Percentiles rank a stretch among this genome's conserved stretches.
phyloP scores from a whole-genome alignment of 2,329 filamentous ascomycete genomes.

The Ceratocystiopsis minuta region DNA sequence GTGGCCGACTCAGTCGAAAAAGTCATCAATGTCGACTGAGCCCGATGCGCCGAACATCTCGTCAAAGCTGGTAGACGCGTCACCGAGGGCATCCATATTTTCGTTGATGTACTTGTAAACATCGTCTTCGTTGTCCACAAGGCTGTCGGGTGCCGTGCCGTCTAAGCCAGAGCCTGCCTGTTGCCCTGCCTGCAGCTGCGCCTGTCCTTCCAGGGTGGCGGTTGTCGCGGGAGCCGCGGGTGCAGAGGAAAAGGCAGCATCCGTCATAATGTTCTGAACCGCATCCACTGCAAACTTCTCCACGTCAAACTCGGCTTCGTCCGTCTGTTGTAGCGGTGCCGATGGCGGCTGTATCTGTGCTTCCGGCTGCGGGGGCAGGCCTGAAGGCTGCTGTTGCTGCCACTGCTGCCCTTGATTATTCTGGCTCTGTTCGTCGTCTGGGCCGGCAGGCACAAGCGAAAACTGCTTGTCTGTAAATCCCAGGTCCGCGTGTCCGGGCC shows the following conservation, averaged over 20 bases:
- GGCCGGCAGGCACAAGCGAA: slow-evolving; percentile 30
- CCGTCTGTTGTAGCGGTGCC: neutral
- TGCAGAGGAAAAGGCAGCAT: slow-evolving; percentile 3
- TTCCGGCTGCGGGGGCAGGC: neutral
- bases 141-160: neutral
- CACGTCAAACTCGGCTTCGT: slow-evolving; percentile 27
- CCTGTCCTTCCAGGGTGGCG: no score
- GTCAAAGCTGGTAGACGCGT: slow-evolving; percentile 27
- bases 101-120: slow-evolving; percentile 29
- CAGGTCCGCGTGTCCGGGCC: slow-evolving; percentile 19
- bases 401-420: slow-evolving; percentile 5
- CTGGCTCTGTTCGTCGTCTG: slow-evolving; percentile 8
- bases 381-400: neutral
- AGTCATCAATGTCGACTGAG: slow-evolving; percentile 9
- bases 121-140: slow-evolving; percentile 22
- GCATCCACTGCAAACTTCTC: slow-evolving; percentile 21
- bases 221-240: neutral
- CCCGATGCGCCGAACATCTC: slow-evolving; percentile 33
- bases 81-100: slow-evolving; percentile 18
- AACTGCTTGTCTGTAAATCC: slow-evolving; percentile 41
- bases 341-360: neutral
- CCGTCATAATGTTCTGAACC: slow-evolving; percentile 11
- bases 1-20: slow-evolving; percentile 3
- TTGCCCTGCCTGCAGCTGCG: neutral
- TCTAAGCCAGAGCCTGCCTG: neutral